Evolutionary conservation across 352 stramenopile genomes (phyloP).

Genomic region (Peronosclerospora sorghi): DNA sequence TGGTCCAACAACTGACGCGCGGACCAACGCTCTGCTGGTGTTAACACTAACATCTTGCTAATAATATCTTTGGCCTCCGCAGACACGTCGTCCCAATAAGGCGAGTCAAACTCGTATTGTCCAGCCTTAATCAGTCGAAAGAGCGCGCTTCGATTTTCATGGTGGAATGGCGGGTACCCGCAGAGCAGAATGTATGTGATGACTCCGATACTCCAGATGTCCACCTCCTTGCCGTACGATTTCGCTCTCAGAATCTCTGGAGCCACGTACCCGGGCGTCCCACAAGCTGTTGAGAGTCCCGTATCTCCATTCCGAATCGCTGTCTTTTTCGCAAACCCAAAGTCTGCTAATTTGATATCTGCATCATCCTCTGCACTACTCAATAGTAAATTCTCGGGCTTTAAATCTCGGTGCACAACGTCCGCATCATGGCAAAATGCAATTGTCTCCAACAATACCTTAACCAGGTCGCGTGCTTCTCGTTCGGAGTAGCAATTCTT

Average conservation of each 20-base stretch:
- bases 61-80: slow-evolving; percentile 83
- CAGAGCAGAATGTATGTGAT: slow-evolving; percentile 83
- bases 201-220: slow-evolving; percentile 87
- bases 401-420: slow-evolving; percentile 93
- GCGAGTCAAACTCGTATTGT: slow-evolving; percentile 61
- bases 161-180: slow-evolving; percentile 79
- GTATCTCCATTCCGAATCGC: slow-evolving; percentile 30
- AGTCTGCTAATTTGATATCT: slow-evolving; percentile 78
- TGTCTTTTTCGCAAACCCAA: slow-evolving; percentile 76
- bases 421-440: slow-evolving; percentile 76
- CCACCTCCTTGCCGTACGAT: slow-evolving; percentile 66
- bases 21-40: slow-evolving; percentile 72
- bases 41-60: slow-evolving; percentile 77
- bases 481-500: slow-evolving; percentile 82
- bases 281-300: slow-evolving; percentile 50
- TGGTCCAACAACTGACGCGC: slow-evolving; percentile 65
- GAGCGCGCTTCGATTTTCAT: slow-evolving; percentile 86
- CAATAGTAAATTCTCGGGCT: slow-evolving; percentile 93
- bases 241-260: slow-evolving; percentile 68
- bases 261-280: too few relatives aligned
- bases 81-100: slow-evolving; percentile 77
- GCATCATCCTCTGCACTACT: slow-evolving; percentile 60
- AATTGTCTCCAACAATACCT: slow-evolving; percentile 71
- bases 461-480: slow-evolving; percentile 67
- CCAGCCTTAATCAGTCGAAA: slow-evolving; percentile 68